Conservation (phyloP, 1,284 basidiomycete species). For the Cerioporus squamosus region DNA sequence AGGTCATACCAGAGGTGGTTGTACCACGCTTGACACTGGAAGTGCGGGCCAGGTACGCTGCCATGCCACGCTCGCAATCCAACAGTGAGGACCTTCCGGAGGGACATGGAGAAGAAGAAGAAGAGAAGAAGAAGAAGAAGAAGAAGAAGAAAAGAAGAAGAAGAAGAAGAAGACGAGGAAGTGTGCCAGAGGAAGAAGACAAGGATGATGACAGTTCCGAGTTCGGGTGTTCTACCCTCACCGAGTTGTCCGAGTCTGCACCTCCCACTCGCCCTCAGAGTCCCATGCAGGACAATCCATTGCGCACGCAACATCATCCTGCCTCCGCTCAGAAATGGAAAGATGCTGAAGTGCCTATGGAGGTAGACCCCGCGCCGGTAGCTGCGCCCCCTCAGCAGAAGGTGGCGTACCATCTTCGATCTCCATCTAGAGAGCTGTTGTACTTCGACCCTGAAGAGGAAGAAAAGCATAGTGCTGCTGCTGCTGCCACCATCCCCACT, state of each 20-base stretch:
- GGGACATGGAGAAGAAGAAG: not conserved
- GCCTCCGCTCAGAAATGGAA: not conserved
- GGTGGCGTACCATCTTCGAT: not conserved
- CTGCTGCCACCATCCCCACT: not conserved
- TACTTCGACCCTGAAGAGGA: not conserved
- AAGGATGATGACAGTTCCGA: not conserved
- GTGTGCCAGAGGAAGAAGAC: not conserved
- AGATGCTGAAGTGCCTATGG: not conserved
- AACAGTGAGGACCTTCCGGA: not conserved
- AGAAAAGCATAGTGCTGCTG: not conserved
- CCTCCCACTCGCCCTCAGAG: not conserved
- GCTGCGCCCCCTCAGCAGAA: not conserved
- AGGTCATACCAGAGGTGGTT: not conserved
- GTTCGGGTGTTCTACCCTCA: not conserved
- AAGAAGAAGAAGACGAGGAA: not conserved
- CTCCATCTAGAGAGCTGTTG: not conserved
- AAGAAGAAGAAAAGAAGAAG: not conserved
- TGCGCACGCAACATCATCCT: no score
- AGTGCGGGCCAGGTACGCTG: not conserved
- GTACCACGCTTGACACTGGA: not conserved
- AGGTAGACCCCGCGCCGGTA: not conserved
- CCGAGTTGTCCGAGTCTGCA: not conserved
- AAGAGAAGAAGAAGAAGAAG: not conserved
- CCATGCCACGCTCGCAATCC: not conserved
- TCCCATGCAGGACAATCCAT: not conserved